Evolutionary conservation across 768 basidiomycete genomes (phyloP).

Genomic region (Hericium rajendrae): DNA sequence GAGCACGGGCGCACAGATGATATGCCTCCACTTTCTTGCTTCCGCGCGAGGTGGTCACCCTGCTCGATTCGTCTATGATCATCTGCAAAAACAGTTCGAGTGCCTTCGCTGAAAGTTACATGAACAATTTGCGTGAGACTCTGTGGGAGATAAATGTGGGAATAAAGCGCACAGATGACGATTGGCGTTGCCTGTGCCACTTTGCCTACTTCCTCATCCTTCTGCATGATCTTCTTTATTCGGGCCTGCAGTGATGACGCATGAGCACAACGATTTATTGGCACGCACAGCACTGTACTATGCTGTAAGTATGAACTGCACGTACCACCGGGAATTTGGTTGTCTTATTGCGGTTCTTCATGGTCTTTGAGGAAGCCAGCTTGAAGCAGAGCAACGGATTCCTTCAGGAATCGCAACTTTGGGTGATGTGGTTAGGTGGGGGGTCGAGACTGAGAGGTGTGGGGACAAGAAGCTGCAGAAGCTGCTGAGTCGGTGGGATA

Average conservation of each 20-base stretch:
- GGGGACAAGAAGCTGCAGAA: too few species aligned
- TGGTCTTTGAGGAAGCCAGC: constrained; percentile 17
- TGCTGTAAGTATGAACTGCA: constrained; percentile 1
- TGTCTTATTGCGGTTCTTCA: constrained; percentile 89
- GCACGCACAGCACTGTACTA: neutral
- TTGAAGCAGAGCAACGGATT: too few species aligned
- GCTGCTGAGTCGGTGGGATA: too few species aligned
- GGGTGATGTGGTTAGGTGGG: too few species aligned
- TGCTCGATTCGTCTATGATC: constrained; percentile 74
- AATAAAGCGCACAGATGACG: constrained; percentile 73
- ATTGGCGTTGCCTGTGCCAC: constrained; percentile 94
- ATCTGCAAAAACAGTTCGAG: constrained; percentile 85
- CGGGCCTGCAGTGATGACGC: constrained; percentile 51
- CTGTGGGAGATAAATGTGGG: neutral
- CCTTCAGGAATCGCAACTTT: too few species aligned
- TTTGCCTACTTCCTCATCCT: constrained; percentile 98
- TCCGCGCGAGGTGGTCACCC: constrained; percentile 68
- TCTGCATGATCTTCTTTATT: constrained; percentile 99
- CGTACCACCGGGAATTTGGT: constrained; percentile 88
- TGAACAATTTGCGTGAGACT: neutral
- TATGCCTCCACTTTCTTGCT: constrained; percentile 88
- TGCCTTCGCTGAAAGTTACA: constrained; percentile 62
- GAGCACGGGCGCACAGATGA: constrained; percentile 62
- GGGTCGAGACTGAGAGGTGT: too few species aligned
- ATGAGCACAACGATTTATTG: neutral